Percentiles rank a stretch among this genome's conserved stretches.
These are phyloP conservation scores for Linnemannia elongata DNA, from an alignment of 192 early-diverging fungal species.

Conservation along the genomic window DNA sequence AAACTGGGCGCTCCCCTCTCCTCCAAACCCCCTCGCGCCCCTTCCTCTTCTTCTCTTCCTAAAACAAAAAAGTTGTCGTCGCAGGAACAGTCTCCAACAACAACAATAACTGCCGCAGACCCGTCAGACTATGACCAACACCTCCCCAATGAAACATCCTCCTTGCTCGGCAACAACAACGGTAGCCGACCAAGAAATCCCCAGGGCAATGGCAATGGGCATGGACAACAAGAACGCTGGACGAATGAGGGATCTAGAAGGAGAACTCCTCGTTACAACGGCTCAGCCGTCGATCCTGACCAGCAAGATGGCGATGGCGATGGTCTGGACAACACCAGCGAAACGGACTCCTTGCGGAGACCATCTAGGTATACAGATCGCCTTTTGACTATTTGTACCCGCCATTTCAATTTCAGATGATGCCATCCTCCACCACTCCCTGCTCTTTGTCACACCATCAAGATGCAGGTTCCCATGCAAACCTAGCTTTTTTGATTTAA, in stretches of 20 bases:
- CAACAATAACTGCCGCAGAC: neutral
- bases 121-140: neutral
- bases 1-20: slow-evolving; percentile 34
- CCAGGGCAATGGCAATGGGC: neutral
- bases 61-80: neutral
- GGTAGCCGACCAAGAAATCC: slow-evolving; percentile 17
- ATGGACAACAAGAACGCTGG: slow-evolving; percentile 18
- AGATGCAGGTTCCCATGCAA: neutral
- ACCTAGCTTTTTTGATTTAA: neutral
- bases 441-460: neutral
- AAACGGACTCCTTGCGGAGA: slow-evolving; percentile 22
- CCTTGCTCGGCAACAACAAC: slow-evolving; percentile 20
- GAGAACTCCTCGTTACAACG: slow-evolving; percentile 35
- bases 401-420: slow-evolving; percentile 17
- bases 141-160: slow-evolving; percentile 25
- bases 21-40: slow-evolving; percentile 9
- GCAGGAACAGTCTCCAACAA: neutral
- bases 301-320: neutral
- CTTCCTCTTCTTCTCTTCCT: neutral
- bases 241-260: slow-evolving; percentile 44
- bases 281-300: neutral
- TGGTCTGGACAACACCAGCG: neutral
- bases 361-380: slow-evolving; percentile 39
- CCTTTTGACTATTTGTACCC: neutral
- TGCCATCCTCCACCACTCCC: slow-evolving; percentile 1